These are phyloP conservation scores for Trypanosoma caninum DNA, from an alignment of 208 protist species.

Conservation along the genomic window DNA sequence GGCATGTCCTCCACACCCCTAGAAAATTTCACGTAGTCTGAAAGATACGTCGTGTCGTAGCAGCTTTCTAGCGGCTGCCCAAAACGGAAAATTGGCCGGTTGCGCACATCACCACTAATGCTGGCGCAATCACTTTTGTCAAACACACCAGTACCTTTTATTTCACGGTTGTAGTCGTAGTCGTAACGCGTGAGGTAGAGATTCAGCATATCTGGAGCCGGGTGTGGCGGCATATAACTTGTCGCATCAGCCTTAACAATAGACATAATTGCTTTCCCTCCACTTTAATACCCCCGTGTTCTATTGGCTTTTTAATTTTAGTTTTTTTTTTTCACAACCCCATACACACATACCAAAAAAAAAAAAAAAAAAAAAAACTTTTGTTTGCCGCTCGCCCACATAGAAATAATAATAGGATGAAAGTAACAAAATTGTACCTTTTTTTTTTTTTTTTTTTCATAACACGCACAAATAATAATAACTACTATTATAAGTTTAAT, in stretches of 20 bases:
- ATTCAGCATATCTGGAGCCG: conserved; percentile 67
- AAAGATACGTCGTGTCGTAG: conserved; percentile 52
- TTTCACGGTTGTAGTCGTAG: conserved; percentile 82
- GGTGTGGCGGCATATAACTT: conserved; percentile 44
- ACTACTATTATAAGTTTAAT: too few species aligned
- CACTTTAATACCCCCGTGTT: not conserved
- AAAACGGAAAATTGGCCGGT: conserved; percentile 63
- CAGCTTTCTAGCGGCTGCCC: conserved; percentile 13
- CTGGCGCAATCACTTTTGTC: conserved; percentile 9
- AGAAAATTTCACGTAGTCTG: conserved; percentile 46
- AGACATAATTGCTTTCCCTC: not conserved
- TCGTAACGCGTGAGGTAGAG: conserved; percentile 85
- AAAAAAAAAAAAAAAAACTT: conserved; percentile 5
- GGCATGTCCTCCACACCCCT: conserved; percentile 28
- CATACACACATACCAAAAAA: not conserved
- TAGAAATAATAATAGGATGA: conserved; percentile 1
- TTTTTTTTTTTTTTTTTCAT: not conserved
- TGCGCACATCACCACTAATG: conserved; percentile 74
- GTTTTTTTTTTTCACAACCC: not conserved
- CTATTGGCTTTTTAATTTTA: not conserved
- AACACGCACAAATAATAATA: too few species aligned
- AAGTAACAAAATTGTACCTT: not conserved
- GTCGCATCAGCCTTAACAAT: not conserved
- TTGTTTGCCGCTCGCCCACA: not conserved
- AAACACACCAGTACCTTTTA: not conserved